Percentiles rank a stretch among this genome's conserved stretches.
These are phyloP conservation scores for Medicago lupulina DNA, from an alignment of 306 rosid species.

Conservation along the genomic window DNA sequence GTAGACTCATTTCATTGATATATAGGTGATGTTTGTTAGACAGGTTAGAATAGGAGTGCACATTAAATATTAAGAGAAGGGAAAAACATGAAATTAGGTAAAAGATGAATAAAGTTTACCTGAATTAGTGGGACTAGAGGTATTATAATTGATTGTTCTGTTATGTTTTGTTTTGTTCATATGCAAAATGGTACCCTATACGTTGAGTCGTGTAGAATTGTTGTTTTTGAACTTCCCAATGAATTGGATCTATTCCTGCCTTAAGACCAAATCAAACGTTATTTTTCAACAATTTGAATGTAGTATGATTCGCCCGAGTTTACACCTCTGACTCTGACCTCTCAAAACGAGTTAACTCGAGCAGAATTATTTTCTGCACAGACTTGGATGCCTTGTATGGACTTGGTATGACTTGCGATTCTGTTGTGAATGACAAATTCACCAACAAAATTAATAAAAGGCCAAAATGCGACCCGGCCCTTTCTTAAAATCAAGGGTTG, in stretches of 20 bases:
- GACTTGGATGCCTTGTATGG: not conserved
- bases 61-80: not conserved
- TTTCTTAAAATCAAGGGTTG: too few relatives aligned
- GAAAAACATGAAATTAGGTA: not conserved
- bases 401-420: not conserved
- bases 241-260: not conserved
- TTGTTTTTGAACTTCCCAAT: not conserved
- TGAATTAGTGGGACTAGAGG: not conserved
- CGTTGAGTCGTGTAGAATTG: not conserved
- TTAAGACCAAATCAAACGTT: not conserved
- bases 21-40: conserved; percentile 3
- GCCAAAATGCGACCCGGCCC: too few relatives aligned
- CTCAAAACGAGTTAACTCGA: not conserved
- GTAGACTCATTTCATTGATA: not conserved
- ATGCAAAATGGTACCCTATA: not conserved
- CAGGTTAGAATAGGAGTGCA: not conserved
- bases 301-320: not conserved
- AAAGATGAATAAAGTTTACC: not conserved
- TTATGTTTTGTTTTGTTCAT: not conserved
- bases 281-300: not conserved
- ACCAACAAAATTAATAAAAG: too few relatives aligned
- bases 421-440: too few relatives aligned
- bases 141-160: not conserved
- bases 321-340: not conserved
- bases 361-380: not conserved